Percentiles rank a stretch among this genome's conserved stretches.
phyloP scores from a whole-genome alignment of 2,329 filamentous ascomycete genomes.

The Nakataea oryzae region DNA sequence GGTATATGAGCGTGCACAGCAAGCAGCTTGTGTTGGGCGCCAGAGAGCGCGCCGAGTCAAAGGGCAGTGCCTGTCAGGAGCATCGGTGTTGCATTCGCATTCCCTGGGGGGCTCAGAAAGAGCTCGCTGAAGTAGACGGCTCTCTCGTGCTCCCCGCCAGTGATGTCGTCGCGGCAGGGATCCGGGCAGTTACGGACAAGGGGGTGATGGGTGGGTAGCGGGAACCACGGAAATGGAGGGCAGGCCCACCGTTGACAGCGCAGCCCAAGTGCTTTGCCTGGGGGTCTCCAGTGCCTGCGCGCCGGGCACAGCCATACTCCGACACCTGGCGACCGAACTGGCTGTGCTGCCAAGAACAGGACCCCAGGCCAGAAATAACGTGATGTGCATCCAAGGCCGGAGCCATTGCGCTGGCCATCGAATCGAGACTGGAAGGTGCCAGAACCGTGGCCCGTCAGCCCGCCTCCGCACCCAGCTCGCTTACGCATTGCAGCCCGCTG shows the following conservation, averaged over 20 bases:
- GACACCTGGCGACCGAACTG: too few species aligned
- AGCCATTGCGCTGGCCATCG: background rate
- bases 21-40: too few species aligned
- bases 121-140: background rate
- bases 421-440: background rate
- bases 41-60: background rate
- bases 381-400: background rate
- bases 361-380: background rate
- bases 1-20: too few species aligned
- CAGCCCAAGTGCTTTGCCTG: background rate
- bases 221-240: background rate
- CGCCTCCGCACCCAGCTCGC: background rate
- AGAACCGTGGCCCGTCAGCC: background rate
- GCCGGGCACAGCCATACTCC: too few species aligned
- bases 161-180: background rate
- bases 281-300: too few species aligned
- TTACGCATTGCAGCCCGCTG: too few species aligned
- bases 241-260: background rate
- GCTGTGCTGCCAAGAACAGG: background rate
- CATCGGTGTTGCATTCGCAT: too few species aligned
- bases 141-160: background rate
- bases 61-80: background rate
- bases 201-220: background rate
- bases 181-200: background rate
- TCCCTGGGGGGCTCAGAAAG: too few species aligned